A percentile compares a stretch with the other conserved stretches of the same genome.
phyloP scores from a whole-genome alignment of 2,329 filamentous ascomycete species.

The Pezicula rhizophila region DNA sequence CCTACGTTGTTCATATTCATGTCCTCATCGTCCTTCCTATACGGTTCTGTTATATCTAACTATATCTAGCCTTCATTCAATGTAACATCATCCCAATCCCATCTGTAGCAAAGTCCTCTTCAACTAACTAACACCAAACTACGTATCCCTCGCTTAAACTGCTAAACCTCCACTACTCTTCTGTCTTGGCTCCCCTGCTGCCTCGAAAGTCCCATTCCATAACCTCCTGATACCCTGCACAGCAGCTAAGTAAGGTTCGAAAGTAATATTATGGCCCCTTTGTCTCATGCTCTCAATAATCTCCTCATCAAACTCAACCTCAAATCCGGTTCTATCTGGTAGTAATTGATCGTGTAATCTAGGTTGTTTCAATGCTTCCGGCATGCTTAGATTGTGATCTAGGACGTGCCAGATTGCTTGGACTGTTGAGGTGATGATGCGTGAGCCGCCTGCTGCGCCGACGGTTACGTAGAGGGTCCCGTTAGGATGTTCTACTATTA shows the following conservation, averaged over 20 bases:
- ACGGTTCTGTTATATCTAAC: too few relatives aligned
- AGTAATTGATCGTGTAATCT: constrained; percentile 78
- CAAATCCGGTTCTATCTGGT: constrained; percentile 63
- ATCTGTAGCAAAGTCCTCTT: too few relatives aligned
- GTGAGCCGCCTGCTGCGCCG: constrained; percentile 73
- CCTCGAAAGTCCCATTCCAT: constrained; percentile 66
- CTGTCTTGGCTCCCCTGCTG: constrained; percentile 71
- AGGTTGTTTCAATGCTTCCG: constrained; percentile 57
- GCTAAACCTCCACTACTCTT: constrained; percentile 39
- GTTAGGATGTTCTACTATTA: constrained; percentile 65
- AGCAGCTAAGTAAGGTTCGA: constrained; percentile 55
- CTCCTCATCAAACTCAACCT: constrained; percentile 60
- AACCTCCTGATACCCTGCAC: constrained; percentile 64
- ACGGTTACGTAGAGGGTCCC: constrained; percentile 61
- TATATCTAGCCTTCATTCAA: too few relatives aligned
- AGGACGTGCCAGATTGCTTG: constrained; percentile 70
- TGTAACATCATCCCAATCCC: too few relatives aligned
- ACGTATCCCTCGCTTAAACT: constrained; percentile 1
- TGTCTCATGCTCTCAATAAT: constrained; percentile 57
- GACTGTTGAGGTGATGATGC: constrained; percentile 76
- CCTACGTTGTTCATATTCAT: too few relatives aligned
- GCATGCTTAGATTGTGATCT: constrained; percentile 53
- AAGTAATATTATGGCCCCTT: constrained; percentile 67
- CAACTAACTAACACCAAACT: too few relatives aligned
- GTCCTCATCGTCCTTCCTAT: too few relatives aligned